A percentile compares a stretch with the other conserved stretches of the same genome.
Evolutionary conservation across 2,329 filamentous ascomycete species (phyloP).

Genomic region (Aureobasidium lini): DNA sequence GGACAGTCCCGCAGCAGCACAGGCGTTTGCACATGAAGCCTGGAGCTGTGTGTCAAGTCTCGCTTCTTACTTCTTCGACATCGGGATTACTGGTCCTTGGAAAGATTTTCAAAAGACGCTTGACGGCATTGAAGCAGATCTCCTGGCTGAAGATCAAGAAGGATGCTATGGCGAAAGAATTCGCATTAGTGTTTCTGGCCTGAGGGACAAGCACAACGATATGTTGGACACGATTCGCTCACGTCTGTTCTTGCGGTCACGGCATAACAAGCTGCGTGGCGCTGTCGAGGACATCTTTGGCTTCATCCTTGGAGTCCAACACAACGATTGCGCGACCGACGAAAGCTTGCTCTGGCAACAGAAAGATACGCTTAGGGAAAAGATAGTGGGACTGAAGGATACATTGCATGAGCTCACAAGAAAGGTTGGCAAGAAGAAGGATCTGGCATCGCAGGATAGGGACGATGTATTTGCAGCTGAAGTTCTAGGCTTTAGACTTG

Average conservation of each 20-base stretch:
- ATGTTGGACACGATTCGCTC: slow-evolving; percentile 25
- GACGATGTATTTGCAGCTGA: slow-evolving; percentile 1
- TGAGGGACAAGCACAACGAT: slow-evolving; percentile 22
- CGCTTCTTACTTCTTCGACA: slow-evolving; percentile 71
- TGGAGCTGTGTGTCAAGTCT: slow-evolving; percentile 71
- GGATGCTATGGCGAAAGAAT: slow-evolving; percentile 29
- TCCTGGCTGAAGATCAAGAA: slow-evolving; percentile 42
- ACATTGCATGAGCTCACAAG: neutral
- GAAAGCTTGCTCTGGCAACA: neutral
- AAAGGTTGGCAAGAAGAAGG: slow-evolving; percentile 1
- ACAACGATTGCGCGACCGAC: no score
- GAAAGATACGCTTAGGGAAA: neutral
- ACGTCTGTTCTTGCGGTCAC: slow-evolving; percentile 25
- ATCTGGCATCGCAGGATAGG: neutral
- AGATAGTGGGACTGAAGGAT: neutral
- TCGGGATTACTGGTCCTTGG: slow-evolving; percentile 70
- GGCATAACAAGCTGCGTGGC: slow-evolving; percentile 21
- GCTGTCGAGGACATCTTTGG: slow-evolving; percentile 23
- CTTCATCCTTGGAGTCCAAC: slow-evolving; percentile 16
- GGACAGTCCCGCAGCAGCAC: slow-evolving; percentile 15
- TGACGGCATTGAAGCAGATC: slow-evolving; percentile 51
- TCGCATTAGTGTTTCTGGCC: slow-evolving; percentile 19
- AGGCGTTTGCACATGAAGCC: slow-evolving; percentile 61
- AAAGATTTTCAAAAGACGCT: slow-evolving; percentile 59
- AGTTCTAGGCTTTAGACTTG: neutral